Evolutionary conservation across 768 basidiomycete genomes (phyloP).

Genomic region (Leccinum variicolor): DNA sequence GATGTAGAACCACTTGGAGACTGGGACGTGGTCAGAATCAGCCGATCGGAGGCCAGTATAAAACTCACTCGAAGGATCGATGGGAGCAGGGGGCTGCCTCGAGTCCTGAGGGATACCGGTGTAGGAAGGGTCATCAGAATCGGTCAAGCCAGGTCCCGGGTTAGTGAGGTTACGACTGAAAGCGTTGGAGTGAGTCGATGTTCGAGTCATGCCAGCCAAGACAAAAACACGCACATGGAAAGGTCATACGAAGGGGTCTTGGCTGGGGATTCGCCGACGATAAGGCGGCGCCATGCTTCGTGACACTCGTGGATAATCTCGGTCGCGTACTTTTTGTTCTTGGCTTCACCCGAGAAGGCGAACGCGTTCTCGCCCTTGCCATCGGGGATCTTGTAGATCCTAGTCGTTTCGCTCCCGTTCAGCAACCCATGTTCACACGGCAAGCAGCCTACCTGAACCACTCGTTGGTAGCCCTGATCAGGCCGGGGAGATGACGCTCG

Average conservation of each 20-base stretch:
- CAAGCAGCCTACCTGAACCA: slow-evolving; percentile 80
- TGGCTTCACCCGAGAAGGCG: slow-evolving; percentile 99
- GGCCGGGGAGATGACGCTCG: slow-evolving; percentile 94
- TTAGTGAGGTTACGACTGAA: slow-evolving; percentile 78
- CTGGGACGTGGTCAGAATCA: slow-evolving; percentile 35
- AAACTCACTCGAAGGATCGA: slow-evolving; percentile 83
- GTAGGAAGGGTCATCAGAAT: slow-evolving; percentile 61
- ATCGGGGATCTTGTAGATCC: slow-evolving; percentile 96
- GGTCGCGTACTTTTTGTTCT: slow-evolving; percentile 99
- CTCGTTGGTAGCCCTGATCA: slow-evolving; percentile 96
- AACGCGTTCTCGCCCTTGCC: slow-evolving; percentile 97
- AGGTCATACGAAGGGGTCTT: slow-evolving; percentile 73
- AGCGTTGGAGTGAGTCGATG: slow-evolving; percentile 1
- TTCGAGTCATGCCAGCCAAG: not conserved
- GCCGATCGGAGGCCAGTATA: not conserved
- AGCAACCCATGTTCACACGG: not conserved
- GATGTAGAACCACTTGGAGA: slow-evolving; percentile 94
- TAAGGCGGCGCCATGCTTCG: slow-evolving; percentile 95
- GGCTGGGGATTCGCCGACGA: slow-evolving; percentile 73
- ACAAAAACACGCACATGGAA: slow-evolving; percentile 64
- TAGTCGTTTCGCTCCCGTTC: slow-evolving; percentile 24
- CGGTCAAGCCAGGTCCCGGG: slow-evolving; percentile 63
- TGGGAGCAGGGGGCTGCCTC: slow-evolving; percentile 78
- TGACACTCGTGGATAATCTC: slow-evolving; percentile 99
- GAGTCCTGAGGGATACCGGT: slow-evolving; percentile 71